Percentiles rank a stretch among this genome's conserved stretches.
Conservation (phyloP, 345 rosid genomes). For the Anacardium occidentale region DNA sequence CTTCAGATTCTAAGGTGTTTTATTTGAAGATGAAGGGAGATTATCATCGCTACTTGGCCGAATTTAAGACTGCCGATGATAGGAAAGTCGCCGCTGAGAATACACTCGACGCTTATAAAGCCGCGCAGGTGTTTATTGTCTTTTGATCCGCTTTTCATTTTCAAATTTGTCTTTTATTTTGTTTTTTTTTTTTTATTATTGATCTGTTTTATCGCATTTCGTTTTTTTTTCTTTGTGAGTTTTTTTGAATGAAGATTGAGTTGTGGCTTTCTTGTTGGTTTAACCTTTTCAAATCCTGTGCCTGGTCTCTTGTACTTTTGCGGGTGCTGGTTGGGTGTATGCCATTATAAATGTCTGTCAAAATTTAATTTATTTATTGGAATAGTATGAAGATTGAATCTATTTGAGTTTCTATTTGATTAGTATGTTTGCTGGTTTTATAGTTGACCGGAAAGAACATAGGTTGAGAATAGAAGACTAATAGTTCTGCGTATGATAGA, state of each 20-base stretch:
- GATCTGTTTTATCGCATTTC: background rate
- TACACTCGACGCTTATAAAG: constrained; percentile 33
- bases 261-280: background rate
- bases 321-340: too few relatives aligned
- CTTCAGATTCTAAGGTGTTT: constrained; percentile 34
- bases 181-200: background rate
- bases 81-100: constrained; percentile 37
- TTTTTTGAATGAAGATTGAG: background rate
- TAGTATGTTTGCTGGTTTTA: background rate
- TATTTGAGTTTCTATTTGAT: background rate
- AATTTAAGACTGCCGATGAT: constrained; percentile 36
- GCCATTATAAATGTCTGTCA: too few relatives aligned
- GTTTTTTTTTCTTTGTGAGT: background rate
- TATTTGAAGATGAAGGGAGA: constrained; percentile 41
- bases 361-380: background rate
- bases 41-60: constrained; percentile 39
- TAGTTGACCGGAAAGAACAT: background rate
- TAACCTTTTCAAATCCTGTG: too few relatives aligned
- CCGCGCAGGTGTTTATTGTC: constrained; percentile 25
- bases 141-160: background rate
- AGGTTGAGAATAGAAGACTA: background rate
- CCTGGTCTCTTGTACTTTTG: too few relatives aligned
- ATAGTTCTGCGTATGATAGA: background rate
- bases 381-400: background rate
- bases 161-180: background rate